Base-by-base conservation (phyloP, 148 eudicot species). In the Mesembryanthemum crystallinum region DNA sequence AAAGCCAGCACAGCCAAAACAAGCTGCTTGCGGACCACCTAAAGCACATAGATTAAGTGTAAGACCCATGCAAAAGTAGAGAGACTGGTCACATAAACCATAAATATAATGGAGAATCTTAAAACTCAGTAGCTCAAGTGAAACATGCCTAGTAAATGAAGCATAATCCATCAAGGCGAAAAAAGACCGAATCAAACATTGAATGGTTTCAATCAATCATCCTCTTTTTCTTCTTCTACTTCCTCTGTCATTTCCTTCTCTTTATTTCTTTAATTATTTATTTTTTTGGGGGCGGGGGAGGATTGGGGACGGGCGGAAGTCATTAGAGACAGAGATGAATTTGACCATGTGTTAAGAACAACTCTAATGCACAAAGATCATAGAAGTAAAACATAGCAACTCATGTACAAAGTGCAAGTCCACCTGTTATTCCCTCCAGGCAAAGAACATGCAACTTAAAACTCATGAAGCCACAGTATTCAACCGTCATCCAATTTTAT, bases 21-120 rank as follows among this genome's bases (percentile, higher is more conserved):
- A 94, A 70, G 98, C 97, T 23, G 97, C 97, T 83, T 89, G 83
- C 9, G 96, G 97, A 54, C 98, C 98, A 77, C 89, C 97, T 94
- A 78, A 81, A 75, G 67, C 59, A 78, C 69, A 77, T 69, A 78
- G 23, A 39, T 54, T 13, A 71, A 69, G 42, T 47, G 63, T 62
- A 27, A 74, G 67, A 25, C 35, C 55, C 42, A 55, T 21, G 28
- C 17, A 32, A 58, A 58, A 51, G 24, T 7, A 7, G 17, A 32
- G 18, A 14, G 4, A 24, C 51, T 32, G 37, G 24, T 39, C 21
- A 52, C 32, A 27, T 33, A 21, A 30, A 47, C 28, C 57, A 74
- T 35, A 43, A 58, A 32, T 39, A 13, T n/a, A 12, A 39, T n/a
- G 35, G 33, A 25, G 27, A 67, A 14, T 71, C 43, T 33, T 0